phyloP scores from a whole-genome alignment of 352 stramenopile genomes.

The Globisporangium recalcitrans region DNA sequence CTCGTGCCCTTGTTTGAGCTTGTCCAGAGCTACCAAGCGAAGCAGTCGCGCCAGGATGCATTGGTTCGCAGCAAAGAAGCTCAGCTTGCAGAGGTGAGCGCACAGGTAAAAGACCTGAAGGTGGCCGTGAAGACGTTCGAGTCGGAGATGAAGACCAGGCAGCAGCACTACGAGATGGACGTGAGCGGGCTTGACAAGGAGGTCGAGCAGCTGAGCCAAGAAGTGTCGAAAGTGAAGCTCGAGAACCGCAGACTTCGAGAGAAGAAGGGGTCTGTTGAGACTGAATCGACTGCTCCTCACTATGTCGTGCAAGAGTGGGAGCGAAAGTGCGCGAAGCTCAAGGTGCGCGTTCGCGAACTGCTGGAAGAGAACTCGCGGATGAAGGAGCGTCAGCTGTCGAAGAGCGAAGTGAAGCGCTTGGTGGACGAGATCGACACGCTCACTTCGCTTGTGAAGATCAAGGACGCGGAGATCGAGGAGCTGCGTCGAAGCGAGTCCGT shows the following conservation, averaged over 20 bases:
- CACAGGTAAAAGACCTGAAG: conserved; percentile 20
- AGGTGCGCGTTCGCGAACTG: conserved; percentile 42
- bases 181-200: conserved; percentile 23
- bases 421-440: conserved; percentile 51
- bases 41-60: conserved; percentile 36
- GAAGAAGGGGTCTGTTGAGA: neutral
- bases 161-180: conserved; percentile 13
- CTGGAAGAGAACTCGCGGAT: conserved; percentile 45
- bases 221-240: conserved; percentile 45
- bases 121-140: conserved; percentile 12
- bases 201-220: conserved; percentile 26
- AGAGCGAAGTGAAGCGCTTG: conserved; percentile 41
- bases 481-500: conserved; percentile 23
- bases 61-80: conserved; percentile 42
- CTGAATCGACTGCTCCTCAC: conserved; percentile 8
- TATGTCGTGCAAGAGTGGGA: conserved; percentile 28
- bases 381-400: conserved; percentile 38
- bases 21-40: conserved; percentile 38
- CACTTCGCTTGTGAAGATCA: conserved; percentile 37
- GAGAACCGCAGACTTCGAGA: conserved; percentile 48
- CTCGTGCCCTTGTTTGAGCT: conserved; percentile 32
- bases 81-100: conserved; percentile 36
- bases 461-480: conserved; percentile 42
- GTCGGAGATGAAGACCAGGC: conserved; percentile 5
- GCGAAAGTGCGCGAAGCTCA: conserved; percentile 36